Base-by-base conservation (phyloP, 306 rosid genomes). In the Parietaria judaica region DNA sequence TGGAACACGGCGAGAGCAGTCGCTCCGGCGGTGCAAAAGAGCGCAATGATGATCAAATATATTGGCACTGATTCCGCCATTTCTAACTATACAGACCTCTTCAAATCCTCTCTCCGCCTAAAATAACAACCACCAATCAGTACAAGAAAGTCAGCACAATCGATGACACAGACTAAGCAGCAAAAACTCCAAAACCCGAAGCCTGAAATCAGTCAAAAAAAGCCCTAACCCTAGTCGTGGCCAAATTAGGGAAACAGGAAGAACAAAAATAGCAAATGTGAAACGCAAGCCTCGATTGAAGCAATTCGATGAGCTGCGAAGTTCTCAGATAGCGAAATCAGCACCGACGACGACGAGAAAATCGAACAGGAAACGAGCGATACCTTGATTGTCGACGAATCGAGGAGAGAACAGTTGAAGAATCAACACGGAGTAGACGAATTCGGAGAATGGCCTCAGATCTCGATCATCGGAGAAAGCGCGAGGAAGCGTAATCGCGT, bases 11-110 rank as follows among this genome's bases (percentile, higher is more conserved):
- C 94, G 58, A 92, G 51, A 79, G 84, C 81, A 61, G 88, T 76
- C 37, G 96, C 99, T 76, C 94, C 99, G 44, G 55, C 52, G 10
- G 99, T 86, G 84, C 99, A 92, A 4, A 80, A n/a, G 66, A 92
- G 86, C 7, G 96, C 99, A n/a, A 84, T 6, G 60, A 82, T 53
- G 67, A 72, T 63, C 56, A 77, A 63, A 84, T 86, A 82, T 59
- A 86, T 64, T 46, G 92, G 92, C 50, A 76, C 79, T 17, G 72
- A 60, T 60, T 74, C 81, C 70, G 75, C 88, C 95, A 92, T 92
- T 73, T 58, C 47, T 56, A 23, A 70, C 4, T 41, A 35, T 43
- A 53, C 15, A 1, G 48, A 43, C 36, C 34, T 41, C 9, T 8
- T n/a, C 41, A 34, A 46, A 67, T 23, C n/a, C 14, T n/a, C 4